Evolutionary conservation across 306 rosid species (phyloP), one percentile per base, ranked within the genome.

Genomic region (Casuarina glauca): DNA sequence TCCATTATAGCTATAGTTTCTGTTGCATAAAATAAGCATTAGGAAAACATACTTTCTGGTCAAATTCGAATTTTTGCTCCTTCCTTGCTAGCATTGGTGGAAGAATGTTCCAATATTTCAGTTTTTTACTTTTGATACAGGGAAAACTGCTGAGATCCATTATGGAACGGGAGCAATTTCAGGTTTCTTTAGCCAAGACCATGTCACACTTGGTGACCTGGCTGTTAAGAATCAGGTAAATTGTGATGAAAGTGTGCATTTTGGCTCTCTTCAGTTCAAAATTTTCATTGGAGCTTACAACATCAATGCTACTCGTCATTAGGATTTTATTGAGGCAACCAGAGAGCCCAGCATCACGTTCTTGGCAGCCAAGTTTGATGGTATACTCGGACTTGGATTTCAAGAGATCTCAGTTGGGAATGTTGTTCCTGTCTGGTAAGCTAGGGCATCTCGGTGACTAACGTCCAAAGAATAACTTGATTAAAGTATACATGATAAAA

Each of bases 251-350:
- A 17, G 51, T 32, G 42, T 3, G 26, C 8, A 62, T 36, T 68
- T 77, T 52, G 50, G 26, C n/a, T 16, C 43, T 66, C 35, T 26
- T 83, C 79, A 72, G 45, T 15, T 19, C 13, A 16, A 3, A 26
- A 17, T n/a, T 51, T 2, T n/a, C 12, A 70, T 2, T 20, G 41
- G 46, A 73, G 13, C 57, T 49, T 42, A 9, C 62, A 49, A 55
- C 60, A 32, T 42, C 11, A 58, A 45, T 50, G 39, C 48, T 76
- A 10, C 36, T 76, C 52, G 63, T 41, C 46, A 50, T 76, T 74
- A 84, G 88, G 85, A 84, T 70, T 84, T 84, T 74, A 84, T 84
- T 70, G 88, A 84, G 78, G 88, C 88, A 77, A 84, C 85, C 64
- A 78, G 80, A 64, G 88, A 84, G 76, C 82, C 88, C 42, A 48